Percentiles rank a stretch among this genome's conserved stretches.
Conservation (phyloP, 179 eudicot genomes). For the Sideroxylon spinosum region DNA sequence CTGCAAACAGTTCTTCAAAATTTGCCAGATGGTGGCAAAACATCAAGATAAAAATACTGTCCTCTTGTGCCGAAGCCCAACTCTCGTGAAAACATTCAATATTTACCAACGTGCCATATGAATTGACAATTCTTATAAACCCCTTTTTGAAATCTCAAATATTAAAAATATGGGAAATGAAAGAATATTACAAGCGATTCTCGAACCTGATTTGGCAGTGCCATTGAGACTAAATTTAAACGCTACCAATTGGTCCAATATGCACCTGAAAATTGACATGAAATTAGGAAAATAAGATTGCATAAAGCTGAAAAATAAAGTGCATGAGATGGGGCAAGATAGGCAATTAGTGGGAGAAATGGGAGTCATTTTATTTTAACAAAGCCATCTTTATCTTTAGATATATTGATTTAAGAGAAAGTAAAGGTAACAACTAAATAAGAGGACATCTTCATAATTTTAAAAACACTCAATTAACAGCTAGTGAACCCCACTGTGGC, state of each 20-base stretch:
- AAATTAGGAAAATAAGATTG: background rate
- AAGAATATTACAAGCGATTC: background rate
- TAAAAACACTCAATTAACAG: slow-evolving; percentile 11
- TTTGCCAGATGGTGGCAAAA: background rate
- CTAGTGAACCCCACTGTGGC: slow-evolving; percentile 21
- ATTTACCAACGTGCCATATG: background rate
- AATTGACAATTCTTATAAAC: background rate
- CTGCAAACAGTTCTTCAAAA: background rate
- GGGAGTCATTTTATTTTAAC: slow-evolving; percentile 5
- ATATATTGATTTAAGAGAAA: slow-evolving; percentile 17
- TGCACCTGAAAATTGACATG: slow-evolving; percentile 3
- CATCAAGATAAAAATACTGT: background rate
- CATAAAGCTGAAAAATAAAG: background rate
- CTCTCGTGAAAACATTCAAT: background rate
- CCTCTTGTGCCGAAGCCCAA: background rate
- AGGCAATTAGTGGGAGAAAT: slow-evolving; percentile 10
- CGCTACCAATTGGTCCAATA: background rate
- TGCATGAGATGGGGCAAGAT: background rate
- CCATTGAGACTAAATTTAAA: slow-evolving; percentile 7
- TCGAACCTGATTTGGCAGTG: background rate
- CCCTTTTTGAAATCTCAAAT: background rate
- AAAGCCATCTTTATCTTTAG: slow-evolving; percentile 8
- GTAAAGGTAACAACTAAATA: slow-evolving; percentile 17
- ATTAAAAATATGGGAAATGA: background rate
- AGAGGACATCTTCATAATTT: slow-evolving; percentile 18